Evolutionary conservation across 768 basidiomycete genomes (phyloP).

Genomic region (Tulasnella sp.): DNA sequence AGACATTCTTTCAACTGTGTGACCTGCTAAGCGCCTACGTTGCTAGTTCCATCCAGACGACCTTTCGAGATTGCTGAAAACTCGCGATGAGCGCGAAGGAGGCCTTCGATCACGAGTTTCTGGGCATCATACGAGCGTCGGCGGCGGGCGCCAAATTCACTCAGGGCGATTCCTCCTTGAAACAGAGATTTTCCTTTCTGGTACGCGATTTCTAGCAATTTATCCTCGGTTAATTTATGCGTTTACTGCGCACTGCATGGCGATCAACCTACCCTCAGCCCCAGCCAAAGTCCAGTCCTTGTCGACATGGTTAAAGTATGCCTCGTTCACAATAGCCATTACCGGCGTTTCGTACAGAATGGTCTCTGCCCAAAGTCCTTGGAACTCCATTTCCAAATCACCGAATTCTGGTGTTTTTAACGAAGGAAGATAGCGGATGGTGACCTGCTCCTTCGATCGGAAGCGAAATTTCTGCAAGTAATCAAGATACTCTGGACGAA

Average conservation of each 20-base stretch:
- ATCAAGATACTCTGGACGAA: conserved; percentile 66
- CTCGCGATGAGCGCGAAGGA: conserved; percentile 62
- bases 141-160: conserved; percentile 51
- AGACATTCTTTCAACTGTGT: conserved; percentile 13
- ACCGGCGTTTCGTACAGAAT: conserved; percentile 96
- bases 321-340: conserved; percentile 87
- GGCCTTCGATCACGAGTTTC: conserved; percentile 65
- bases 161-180: too few relatives aligned
- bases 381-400: conserved; percentile 63
- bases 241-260: neutral
- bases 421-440: conserved; percentile 56
- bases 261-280: conserved; percentile 56
- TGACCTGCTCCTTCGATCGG: conserved; percentile 64
- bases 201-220: too few relatives aligned
- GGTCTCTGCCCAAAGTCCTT: conserved; percentile 73
- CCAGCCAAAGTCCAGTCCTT: conserved; percentile 81
- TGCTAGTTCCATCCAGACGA: conserved; percentile 77
- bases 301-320: conserved; percentile 70
- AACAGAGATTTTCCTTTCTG: too few relatives aligned
- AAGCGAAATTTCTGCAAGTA: conserved; percentile 68
- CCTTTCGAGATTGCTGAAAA: conserved; percentile 41
- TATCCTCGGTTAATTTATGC: neutral
- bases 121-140: conserved; percentile 71
- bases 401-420: conserved; percentile 42
- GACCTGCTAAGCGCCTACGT: conserved; percentile 50